Base-by-base conservation (phyloP, 2,329 filamentous ascomycete species). In the Mariannaea sp. region DNA sequence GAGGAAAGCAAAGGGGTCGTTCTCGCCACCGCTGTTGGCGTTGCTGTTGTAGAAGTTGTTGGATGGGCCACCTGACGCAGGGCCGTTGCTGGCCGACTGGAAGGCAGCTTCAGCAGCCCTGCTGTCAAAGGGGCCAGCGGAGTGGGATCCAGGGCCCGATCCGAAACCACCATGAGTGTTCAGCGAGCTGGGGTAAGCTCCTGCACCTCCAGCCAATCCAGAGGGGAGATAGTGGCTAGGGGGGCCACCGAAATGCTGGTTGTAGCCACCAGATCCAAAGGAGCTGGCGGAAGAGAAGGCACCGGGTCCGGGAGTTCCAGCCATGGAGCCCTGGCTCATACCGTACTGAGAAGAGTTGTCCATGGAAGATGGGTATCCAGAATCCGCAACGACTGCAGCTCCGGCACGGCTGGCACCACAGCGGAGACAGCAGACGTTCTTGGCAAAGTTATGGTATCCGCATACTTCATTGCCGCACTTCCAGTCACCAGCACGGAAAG, bases 381-480 rank as follows among this genome's bases (percentile, higher is more conserved):
- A 93, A 72, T 97, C 94, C 24, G 93, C 93, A 53, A 97, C 91
- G 44, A 99, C 90, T 13, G 93, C 92, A 54, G 94, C 94, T 58
- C 90, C 91, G 56, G 93, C 93, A 65, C 94, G 90, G 72, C 92
- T 95, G 47, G 93, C 94, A 71, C 94, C 94, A 70, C 94, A 99
- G 55, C 94, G 90, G 58, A 99, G 84, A 74, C 94, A 99, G 75
- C 91, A 96, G 53, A 97, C 93, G 68, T 99, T 99, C 84, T 99
- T 99, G 57, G 94, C 94, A 71, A 99, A 99, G 78, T 99, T 99
- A 80, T 99, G 94, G 74, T 99, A 99, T 53, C 90, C 91, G 71
- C 94, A 99, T 30, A 92, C 92, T 70, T 99, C 94, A 61, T 94
- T 94, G 51, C 94, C 94, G 70, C 94, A 99, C 75, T 97, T 97